Evolutionary conservation across 1,284 basidiomycete genomes (phyloP).

Genomic region (Fomitopsis pinicola): DNA sequence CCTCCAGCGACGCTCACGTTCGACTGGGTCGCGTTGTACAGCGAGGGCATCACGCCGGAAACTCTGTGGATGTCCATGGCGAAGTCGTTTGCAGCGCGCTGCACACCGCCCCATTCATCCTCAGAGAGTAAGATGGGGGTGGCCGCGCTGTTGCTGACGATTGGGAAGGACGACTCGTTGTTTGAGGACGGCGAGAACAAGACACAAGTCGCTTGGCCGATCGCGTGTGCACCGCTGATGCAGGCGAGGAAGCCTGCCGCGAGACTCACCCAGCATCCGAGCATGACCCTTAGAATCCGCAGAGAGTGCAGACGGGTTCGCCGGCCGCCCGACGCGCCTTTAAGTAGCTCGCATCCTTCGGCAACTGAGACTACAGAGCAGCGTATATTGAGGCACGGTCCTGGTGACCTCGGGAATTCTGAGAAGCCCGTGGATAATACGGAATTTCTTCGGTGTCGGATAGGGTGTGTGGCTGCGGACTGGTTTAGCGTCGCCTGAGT

Average conservation of each 20-base stretch:
- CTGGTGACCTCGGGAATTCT: conserved; percentile 9
- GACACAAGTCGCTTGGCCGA: conserved; percentile 31
- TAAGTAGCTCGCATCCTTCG: neutral
- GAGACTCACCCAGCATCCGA: neutral
- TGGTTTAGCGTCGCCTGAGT: neutral
- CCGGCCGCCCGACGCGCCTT: neutral
- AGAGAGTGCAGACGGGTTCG: neutral
- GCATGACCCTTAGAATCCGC: conserved; percentile 1
- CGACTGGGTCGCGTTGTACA: conserved; percentile 42
- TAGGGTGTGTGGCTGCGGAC: neutral
- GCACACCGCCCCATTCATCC: conserved; percentile 64
- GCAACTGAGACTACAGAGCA: neutral
- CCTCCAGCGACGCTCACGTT: conserved; percentile 12
- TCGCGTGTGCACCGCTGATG: conserved; percentile 20
- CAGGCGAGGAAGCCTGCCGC: conserved; percentile 11
- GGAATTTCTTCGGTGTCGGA: conserved; percentile 9
- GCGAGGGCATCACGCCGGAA: conserved; percentile 44
- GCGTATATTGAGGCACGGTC: neutral
- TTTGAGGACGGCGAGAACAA: conserved; percentile 23
- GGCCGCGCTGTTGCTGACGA: conserved; percentile 41
- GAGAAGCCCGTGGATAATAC: conserved; percentile 1
- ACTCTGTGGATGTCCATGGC: conserved; percentile 58
- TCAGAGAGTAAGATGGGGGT: conserved; percentile 47
- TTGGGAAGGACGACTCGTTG: conserved; percentile 28
- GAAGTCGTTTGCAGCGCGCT: conserved; percentile 58